Base-by-base conservation (phyloP, 306 rosid genomes). In the Pachyrhizus erosus region DNA sequence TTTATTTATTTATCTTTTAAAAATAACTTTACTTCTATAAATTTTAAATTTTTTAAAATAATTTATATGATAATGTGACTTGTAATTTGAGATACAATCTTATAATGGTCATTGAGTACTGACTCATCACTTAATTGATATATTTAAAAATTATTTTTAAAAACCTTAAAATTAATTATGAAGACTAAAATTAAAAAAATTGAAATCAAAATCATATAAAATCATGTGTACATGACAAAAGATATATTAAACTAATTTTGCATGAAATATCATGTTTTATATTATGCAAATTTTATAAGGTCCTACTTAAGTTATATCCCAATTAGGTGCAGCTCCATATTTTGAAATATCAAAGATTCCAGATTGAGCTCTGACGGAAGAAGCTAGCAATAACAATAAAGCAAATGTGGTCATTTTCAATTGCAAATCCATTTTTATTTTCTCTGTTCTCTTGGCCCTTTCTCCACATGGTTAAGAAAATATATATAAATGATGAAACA, bases 261-360 rank as follows among this genome's bases (percentile, higher is more conserved):
- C 48, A 42, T 11, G 2, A 13, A 39, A 2, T 7, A 54, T 18
- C 65, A 23, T 57, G 2, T 52, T 52, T 69, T 20, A 9, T 4
- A 23, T 69, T 43, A 46, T 70, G 70, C 7, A 70, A 70, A 70
- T 5, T 40, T 3, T 7, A 1, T 26, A 70, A 13, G 6, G 13
- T 75, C 54, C 62, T 77, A 45, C 81, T 11, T 43, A 40, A 14
- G 73, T 77, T 46, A 77, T 46, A 20, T 64, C 49, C 5, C 49
- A 73, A 13, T 33, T 64, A 27, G 37, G 81, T 33, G 49, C 7
- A 18, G 64, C 74, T 18, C 49, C 73, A 77, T 77, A 46, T n/a
- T 20, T 64, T 77, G 17, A 46, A 40, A 64, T 20, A 33, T 77
- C 43, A 17, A 64, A 77, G 12, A 48, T 5, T 0, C 7, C 17